Evolutionary conservation across 805 yeast genomes (phyloP).

Genomic region (Metschnikowia henanensis): DNA sequence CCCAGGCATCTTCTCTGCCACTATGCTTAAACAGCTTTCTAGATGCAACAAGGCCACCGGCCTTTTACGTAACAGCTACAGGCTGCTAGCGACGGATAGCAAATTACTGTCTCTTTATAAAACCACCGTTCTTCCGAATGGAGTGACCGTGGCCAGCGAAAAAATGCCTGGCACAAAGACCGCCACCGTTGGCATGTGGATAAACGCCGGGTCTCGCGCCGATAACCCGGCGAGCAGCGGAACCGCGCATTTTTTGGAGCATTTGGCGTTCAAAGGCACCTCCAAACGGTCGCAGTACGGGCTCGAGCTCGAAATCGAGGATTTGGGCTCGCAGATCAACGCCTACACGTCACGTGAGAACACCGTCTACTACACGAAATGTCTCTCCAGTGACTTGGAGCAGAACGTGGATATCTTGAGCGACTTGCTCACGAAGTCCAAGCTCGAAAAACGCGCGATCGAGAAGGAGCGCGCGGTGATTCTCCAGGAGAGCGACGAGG

Average conservation of each 20-base stretch:
- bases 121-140: conserved; percentile 82
- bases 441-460: conserved; percentile 77
- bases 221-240: conserved; percentile 86
- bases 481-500: conserved; percentile 95
- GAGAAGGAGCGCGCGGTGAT: conserved; percentile 97
- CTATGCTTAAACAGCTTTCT: conserved; percentile 8
- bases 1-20: background rate
- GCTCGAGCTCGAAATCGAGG: conserved; percentile 91
- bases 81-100: conserved; percentile 10
- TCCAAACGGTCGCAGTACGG: conserved; percentile 72
- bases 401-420: conserved; percentile 83
- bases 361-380: conserved; percentile 94
- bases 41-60: background rate
- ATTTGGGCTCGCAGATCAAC: conserved; percentile 94
- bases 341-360: conserved; percentile 99
- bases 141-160: conserved; percentile 93
- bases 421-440: conserved; percentile 86
- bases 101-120: conserved; percentile 27
- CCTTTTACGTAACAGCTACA: background rate
- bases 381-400: conserved; percentile 77
- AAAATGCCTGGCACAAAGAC: conserved; percentile 82
- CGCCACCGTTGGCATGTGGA: conserved; percentile 98
- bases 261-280: conserved; percentile 96
- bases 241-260: conserved; percentile 97
- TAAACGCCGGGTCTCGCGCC: conserved; percentile 98